phyloP scores from a whole-genome alignment of 225 moss, liverwort and hornwort species.

The Pseudisothecium myosuroides region DNA sequence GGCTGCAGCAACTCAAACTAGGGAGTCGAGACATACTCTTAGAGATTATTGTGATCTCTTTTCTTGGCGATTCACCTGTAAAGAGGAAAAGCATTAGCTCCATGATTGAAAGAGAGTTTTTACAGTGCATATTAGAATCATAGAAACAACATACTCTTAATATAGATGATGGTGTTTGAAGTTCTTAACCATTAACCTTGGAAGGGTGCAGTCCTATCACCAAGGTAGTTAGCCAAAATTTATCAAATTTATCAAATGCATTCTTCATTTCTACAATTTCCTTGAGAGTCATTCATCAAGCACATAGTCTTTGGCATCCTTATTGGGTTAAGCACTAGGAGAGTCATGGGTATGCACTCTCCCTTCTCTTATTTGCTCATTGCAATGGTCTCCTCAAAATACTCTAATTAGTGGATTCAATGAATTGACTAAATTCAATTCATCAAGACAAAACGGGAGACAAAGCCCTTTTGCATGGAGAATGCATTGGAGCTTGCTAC shows the following conservation, averaged over 20 bases:
- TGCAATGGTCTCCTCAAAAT: background rate
- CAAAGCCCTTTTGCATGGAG: background rate
- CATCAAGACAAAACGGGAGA: background rate
- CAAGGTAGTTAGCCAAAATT: background rate
- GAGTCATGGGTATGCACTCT: background rate
- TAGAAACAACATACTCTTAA: background rate
- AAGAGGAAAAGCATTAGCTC: background rate
- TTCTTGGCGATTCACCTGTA: background rate
- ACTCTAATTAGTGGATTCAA: background rate
- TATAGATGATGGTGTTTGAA: background rate
- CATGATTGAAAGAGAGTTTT: background rate
- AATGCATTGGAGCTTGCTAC: background rate
- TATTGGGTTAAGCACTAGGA: background rate
- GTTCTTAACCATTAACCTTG: background rate
- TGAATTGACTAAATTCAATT: background rate
- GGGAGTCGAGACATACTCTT: background rate
- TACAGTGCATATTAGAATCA: background rate
- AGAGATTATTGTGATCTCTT: background rate
- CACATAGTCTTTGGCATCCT: background rate
- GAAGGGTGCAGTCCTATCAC: rapidly evolving
- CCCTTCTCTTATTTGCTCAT: background rate
- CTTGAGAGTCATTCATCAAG: no score
- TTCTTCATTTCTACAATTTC: no score
- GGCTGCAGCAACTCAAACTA: background rate
- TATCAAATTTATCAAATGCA: background rate